Conservation (phyloP, 768 basidiomycete species). For the Peribolospora baueri region DNA sequence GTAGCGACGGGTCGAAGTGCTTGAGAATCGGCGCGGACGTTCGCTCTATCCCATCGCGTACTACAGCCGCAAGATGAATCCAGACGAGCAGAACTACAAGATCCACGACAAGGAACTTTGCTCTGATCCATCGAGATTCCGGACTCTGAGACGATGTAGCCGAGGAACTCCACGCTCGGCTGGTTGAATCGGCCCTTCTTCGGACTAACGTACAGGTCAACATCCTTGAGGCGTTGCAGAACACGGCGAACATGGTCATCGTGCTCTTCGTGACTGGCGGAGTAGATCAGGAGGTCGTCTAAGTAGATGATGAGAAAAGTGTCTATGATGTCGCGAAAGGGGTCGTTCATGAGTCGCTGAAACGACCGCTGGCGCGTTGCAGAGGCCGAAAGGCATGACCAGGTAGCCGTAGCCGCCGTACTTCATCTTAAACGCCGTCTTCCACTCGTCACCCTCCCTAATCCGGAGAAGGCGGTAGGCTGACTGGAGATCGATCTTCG, state of each 20-base stretch:
- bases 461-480: constrained; percentile 26
- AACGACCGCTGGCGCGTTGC: constrained; percentile 20
- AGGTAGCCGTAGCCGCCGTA: constrained; percentile 24
- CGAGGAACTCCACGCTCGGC: constrained; percentile 15
- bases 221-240: constrained; percentile 17
- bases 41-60: constrained; percentile 14
- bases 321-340: constrained; percentile 22
- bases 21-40: constrained; percentile 3
- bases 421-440: constrained; percentile 23
- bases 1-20: constrained; percentile 6
- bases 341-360: constrained; percentile 26
- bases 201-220: constrained; percentile 19
- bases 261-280: constrained; percentile 19
- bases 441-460: constrained; percentile 24
- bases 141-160: constrained; percentile 20
- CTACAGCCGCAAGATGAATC: constrained; percentile 17
- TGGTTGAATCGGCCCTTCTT: constrained; percentile 15
- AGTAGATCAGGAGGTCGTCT: constrained; percentile 28
- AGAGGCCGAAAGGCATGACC: constrained; percentile 23
- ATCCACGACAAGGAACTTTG: constrained; percentile 32
- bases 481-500: constrained; percentile 22
- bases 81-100: constrained; percentile 21
- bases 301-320: constrained; percentile 23
- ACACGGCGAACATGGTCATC: constrained; percentile 18
- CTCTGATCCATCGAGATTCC: constrained; percentile 22